Conservation (phyloP, 139 green algal genomes). For the Bryopsis sp. region DNA sequence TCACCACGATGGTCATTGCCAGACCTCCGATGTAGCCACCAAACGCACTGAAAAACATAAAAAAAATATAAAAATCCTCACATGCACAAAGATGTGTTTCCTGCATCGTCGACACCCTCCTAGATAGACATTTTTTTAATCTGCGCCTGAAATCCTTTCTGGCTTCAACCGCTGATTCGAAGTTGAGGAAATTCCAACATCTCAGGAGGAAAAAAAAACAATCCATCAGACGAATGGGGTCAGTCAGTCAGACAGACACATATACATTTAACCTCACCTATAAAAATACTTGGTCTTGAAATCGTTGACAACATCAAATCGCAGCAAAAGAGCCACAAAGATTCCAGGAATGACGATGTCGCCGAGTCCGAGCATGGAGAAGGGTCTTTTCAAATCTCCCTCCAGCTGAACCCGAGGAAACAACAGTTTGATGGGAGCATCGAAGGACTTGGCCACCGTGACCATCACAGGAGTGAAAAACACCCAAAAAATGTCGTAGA, state of each 20-base stretch:
- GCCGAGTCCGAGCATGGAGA: constrained; percentile 94
- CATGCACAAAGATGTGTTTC: background rate
- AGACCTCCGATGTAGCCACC: constrained; percentile 74
- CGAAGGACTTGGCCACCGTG: constrained; percentile 90
- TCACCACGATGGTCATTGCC: constrained; percentile 83
- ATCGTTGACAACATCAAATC: constrained; percentile 60
- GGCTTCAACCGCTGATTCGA: too few species aligned
- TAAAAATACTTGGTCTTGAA: constrained; percentile 18
- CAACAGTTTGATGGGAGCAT: constrained; percentile 97
- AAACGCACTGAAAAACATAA: constrained; percentile 60
- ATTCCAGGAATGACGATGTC: constrained; percentile 87
- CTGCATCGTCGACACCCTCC: background rate
- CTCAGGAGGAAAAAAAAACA: constrained; percentile 10
- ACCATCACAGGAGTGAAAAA: constrained; percentile 98
- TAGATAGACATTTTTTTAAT: background rate
- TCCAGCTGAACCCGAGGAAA: constrained; percentile 50
- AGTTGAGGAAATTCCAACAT: background rate
- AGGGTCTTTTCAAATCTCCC: constrained; percentile 43
- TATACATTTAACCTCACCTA: constrained; percentile 17
- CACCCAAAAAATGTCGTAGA: constrained; percentile 99
- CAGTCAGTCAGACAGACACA: too few species aligned
- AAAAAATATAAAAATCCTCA: constrained; percentile 14
- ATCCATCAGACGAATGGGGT: background rate
- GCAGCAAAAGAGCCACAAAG: constrained; percentile 91
- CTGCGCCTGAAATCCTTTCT: too few species aligned